Evolutionary conservation across 768 basidiomycete genomes (phyloP).

Genomic region (Termitomyces sp.): DNA sequence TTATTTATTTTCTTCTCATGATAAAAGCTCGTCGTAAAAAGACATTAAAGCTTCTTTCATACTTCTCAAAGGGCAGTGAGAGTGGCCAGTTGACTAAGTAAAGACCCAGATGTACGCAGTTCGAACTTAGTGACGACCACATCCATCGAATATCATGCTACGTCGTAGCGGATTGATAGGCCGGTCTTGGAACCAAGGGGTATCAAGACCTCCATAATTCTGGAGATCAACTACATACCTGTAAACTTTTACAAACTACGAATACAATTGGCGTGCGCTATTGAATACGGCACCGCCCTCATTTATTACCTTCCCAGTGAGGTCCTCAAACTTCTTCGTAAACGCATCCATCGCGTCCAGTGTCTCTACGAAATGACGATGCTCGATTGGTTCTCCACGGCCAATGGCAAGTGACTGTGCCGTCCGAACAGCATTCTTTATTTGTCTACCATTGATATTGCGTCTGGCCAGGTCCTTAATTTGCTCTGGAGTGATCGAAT

Average conservation of each 20-base stretch:
- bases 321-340: slow-evolving; percentile 35
- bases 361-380: slow-evolving; percentile 49
- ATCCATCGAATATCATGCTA: too few species aligned
- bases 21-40: too few species aligned
- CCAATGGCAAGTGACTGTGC: slow-evolving; percentile 56
- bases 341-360: slow-evolving; percentile 63
- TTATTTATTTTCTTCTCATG: background rate
- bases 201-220: too few species aligned
- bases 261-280: background rate
- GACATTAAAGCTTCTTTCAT: too few species aligned
- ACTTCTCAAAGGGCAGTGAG: too few species aligned
- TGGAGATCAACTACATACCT: too few species aligned
- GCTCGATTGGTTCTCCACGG: slow-evolving; percentile 39
- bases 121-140: too few species aligned
- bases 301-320: slow-evolving; percentile 3
- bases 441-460: slow-evolving; percentile 59
- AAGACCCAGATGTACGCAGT: too few species aligned
- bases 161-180: too few species aligned
- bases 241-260: background rate
- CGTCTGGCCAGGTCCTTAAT: slow-evolving; percentile 42
- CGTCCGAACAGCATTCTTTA: slow-evolving; percentile 65
- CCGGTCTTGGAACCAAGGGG: too few species aligned
- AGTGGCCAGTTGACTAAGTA: too few species aligned
- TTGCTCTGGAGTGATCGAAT: slow-evolving; percentile 33
- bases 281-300: background rate